These are phyloP conservation scores for Actinomucor elegans DNA, from an alignment of 371 early-diverging fungal genomes.

Conservation along the genomic window DNA sequence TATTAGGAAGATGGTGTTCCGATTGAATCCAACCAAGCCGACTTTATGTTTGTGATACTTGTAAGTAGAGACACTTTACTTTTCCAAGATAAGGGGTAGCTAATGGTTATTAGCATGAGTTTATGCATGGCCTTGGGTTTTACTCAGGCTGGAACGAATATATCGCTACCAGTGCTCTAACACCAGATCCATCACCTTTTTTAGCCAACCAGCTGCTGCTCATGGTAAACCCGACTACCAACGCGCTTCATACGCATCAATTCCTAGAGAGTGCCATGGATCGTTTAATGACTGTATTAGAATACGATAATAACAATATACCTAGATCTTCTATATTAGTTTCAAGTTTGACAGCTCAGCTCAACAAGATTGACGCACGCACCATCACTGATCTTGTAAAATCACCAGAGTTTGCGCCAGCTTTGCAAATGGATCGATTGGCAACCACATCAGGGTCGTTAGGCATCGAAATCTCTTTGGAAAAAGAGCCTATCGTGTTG, in stretches of 20 bases:
- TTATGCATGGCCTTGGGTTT: slow-evolving; percentile 67
- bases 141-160: slow-evolving; percentile 48
- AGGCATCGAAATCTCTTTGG: slow-evolving; percentile 6
- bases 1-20: slow-evolving; percentile 31
- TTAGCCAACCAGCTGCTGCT: slow-evolving; percentile 21
- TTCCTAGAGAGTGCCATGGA: slow-evolving; percentile 26
- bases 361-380: slow-evolving; percentile 6
- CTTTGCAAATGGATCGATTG: slow-evolving; percentile 11
- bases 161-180: slow-evolving; percentile 7
- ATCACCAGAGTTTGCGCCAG: slow-evolving; percentile 12
- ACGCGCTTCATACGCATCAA: slow-evolving; percentile 3
- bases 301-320: neutral
- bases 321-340: neutral
- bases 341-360: slow-evolving; percentile 3
- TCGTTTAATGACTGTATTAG: neutral
- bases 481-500: slow-evolving; percentile 11
- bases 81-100: neutral
- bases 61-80: slow-evolving; percentile 1
- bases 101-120: slow-evolving; percentile 46
- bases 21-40: slow-evolving; percentile 46
- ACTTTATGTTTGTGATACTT: slow-evolving; percentile 56
- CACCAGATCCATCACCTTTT: slow-evolving; percentile 34
- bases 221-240: slow-evolving; percentile 1
- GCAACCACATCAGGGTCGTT: slow-evolving; percentile 6
- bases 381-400: slow-evolving; percentile 3